Base-by-base conservation (phyloP, 2,329 filamentous ascomycete species). In the Aspergillus carbonarius region DNA sequence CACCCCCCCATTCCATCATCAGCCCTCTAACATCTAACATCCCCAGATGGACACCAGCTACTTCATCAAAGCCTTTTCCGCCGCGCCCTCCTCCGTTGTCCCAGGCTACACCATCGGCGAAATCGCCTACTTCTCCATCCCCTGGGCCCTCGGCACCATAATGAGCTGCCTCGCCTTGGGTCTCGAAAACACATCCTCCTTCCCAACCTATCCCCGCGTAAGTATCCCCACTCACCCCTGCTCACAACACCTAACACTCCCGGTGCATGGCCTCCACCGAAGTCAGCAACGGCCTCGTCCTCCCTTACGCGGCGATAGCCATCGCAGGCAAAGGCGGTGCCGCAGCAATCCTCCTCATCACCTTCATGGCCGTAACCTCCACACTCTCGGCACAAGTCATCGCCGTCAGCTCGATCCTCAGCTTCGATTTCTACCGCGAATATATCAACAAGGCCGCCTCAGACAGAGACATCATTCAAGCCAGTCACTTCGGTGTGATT, bases 91-190 rank as follows among this genome's bases (percentile, higher is more conserved):
- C 1, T 78, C 81, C 0, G 81, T 81, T 0, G 81, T 83, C 0
- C 81, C 81, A 0, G 82, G 82, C 0, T 84, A 84, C 58, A 75
- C 78, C 3, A 69, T 83, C 12, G 82, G 82, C 0, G 82, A 81
- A 0, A 78, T 84, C 13, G 77, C 80, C 0, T 85, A 82, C 58
- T 85, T 85, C 52, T 77, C 79, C 0, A 82, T 85, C 10, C 82
- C 83, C 0, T 84, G 81, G 81, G 78, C 76, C 1, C 70, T 84
- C 0, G 82, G 82, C 1, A 84, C 82, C 0, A 66, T 83, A 0
- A 81, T 82, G 70, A 79, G 80, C 51, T 77, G 79, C 6, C 72
- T 79, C 0, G 82, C 81, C 0, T 66, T 83, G 0, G 81, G 75
- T 0, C 66, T 84, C 0, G 82, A 84, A 51, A 75, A 76, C 7